Evolutionary conservation across 2,329 filamentous ascomycete genomes (phyloP), one percentile per base, ranked within the genome.

Genomic region (Diaporthe sp.): DNA sequence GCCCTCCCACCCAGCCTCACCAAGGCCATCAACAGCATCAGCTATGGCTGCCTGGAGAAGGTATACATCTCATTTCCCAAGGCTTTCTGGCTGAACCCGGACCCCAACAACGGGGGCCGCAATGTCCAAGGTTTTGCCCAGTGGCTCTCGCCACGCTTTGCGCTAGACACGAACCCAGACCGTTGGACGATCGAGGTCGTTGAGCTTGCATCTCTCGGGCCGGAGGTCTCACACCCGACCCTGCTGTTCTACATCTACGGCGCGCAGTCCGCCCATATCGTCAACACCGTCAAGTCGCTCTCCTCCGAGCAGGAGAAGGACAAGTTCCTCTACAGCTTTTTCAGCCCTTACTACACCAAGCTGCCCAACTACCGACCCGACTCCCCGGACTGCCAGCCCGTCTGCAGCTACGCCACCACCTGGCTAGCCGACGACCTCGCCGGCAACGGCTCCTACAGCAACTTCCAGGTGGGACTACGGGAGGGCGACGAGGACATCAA

Each of bases 201-300:
- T 73, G 95, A 96, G 73, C 88, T 98, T 30, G 92, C 93, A 55
- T 91, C 92, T 2, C 86, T 97, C 2, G 78, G 80, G 0, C 79
- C 84, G 1, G 86, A 85, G 68, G 53, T 65, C 17, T 88, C 92
- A 0, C 95, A 97, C 75, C 93, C 95, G 10, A 97, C 94, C 0
- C 88, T 98, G 5, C 89, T 98, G 35, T 98, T 97, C 88, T 98
- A 95, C 85, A 92, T 88, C 47, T 93, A 91, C 79, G 93, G 93
- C 50, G 88, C 88, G 27, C 90, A 92, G 80, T 91, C 90, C 0
- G 82, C 82, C 12, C 85, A 89, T 78, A 53, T 76, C 58, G 75
- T 75, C 51, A 15, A 35, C 32, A 81, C 83, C 25, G 78, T 89
- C 9, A 83, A 83, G 5, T 81, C 83, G 19, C 78, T 89, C 4